Conservation (phyloP, 73 alveolate species). For the Paramecium bursaria region DNA sequence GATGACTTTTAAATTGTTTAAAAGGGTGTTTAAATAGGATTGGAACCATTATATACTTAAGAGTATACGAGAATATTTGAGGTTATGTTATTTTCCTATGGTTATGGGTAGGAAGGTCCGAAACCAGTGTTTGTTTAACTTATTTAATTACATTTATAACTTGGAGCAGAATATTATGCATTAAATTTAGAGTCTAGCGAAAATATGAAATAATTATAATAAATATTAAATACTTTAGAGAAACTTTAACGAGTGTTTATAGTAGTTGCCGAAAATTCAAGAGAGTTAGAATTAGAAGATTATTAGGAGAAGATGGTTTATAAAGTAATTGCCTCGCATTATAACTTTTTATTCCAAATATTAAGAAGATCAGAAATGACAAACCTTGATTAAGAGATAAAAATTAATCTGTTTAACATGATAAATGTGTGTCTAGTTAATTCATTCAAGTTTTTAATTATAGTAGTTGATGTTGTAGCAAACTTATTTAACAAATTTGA, state of each 20-base stretch:
- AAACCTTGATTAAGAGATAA: slow-evolving; percentile 17
- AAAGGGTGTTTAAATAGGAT: background rate
- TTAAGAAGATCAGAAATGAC: background rate
- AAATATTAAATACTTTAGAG: slow-evolving; percentile 5
- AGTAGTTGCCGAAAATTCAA: background rate
- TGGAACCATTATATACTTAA: background rate
- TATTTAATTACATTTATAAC: background rate
- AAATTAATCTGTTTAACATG: background rate
- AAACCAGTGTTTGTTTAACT: slow-evolving; percentile 15
- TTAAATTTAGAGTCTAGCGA: slow-evolving; percentile 16
- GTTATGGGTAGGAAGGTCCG: background rate
- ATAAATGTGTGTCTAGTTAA: background rate
- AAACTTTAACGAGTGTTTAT: slow-evolving; percentile 6
- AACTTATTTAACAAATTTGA: slow-evolving; percentile 10
- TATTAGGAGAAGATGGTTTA: background rate
- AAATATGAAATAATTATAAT: slow-evolving; percentile 1
- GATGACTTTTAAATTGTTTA: slow-evolving; percentile 38
- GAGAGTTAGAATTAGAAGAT: slow-evolving; percentile 27
- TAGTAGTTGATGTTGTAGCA: slow-evolving; percentile 15
- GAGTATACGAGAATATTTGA: slow-evolving; percentile 19
- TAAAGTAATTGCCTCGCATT: slow-evolving; percentile 39
- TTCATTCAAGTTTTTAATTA: slow-evolving; percentile 23
- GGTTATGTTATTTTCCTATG: slow-evolving; percentile 3
- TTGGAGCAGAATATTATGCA: slow-evolving; percentile 41
- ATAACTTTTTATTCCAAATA: slow-evolving; percentile 12